Percentiles rank a stretch among this genome's conserved stretches.
These are phyloP conservation scores for Eucalyptus pauciflora DNA, from an alignment of 345 rosid genomes.

Conservation along the genomic window DNA sequence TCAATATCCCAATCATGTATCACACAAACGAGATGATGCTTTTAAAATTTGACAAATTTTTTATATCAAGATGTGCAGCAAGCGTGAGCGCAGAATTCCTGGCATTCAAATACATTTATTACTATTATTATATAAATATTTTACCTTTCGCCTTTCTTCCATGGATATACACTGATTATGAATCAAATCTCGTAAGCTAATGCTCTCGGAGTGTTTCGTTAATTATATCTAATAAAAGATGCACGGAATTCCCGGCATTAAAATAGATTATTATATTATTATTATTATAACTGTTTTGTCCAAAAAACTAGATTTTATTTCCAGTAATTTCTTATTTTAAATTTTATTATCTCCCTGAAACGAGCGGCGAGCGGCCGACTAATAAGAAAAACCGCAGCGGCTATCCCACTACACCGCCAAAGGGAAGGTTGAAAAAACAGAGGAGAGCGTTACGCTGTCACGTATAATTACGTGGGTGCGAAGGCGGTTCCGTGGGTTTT, in stretches of 20 bases:
- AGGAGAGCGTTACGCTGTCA: background rate
- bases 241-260: fast-evolving
- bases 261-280: fast-evolving
- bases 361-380: background rate
- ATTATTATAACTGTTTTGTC: background rate
- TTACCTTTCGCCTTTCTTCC: fast-evolving
- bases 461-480: background rate
- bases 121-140: too few relatives aligned
- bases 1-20: fast-evolving
- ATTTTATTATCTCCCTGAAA: background rate
- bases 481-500: background rate
- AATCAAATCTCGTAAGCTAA: too few relatives aligned
- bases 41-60: fast-evolving
- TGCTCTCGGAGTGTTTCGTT: fast-evolving
- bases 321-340: too few relatives aligned
- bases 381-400: background rate
- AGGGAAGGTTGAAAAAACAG: background rate
- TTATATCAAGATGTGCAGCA: fast-evolving
- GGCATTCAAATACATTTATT: background rate
- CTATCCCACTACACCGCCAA: background rate
- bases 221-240: too few relatives aligned
- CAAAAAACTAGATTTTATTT: too few relatives aligned
- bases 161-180: too few relatives aligned
- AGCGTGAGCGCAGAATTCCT: background rate
- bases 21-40: background rate